A percentile compares a stretch with the other conserved stretches of the same genome.
Conservation (phyloP, 2,329 filamentous ascomycete genomes). For the Elsinoe australis region DNA sequence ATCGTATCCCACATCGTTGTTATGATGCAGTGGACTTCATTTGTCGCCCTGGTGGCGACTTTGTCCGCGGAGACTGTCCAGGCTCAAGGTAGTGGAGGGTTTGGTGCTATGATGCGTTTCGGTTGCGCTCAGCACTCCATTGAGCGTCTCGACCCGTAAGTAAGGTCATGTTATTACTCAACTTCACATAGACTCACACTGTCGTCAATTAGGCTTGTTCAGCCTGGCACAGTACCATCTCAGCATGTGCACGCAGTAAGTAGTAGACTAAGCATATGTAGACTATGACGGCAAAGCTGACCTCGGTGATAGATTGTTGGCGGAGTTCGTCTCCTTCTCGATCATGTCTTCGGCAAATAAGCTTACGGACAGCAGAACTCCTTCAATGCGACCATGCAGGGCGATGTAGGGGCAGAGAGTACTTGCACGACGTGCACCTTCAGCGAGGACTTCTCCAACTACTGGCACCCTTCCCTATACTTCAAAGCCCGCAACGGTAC, state of each 20-base stretch:
- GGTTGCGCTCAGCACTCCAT: constrained; percentile 13
- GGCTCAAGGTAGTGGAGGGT: constrained; percentile 6
- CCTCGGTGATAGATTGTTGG: background rate
- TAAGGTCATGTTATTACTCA: background rate
- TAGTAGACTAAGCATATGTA: background rate
- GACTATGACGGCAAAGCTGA: background rate
- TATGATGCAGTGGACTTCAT: background rate
- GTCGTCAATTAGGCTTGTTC: constrained; percentile 27
- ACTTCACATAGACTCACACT: background rate
- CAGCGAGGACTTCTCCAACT: constrained; percentile 62
- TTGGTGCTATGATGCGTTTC: constrained; percentile 13
- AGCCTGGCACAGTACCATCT: constrained; percentile 32
- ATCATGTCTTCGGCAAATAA: background rate
- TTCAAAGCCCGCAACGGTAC: constrained; percentile 56
- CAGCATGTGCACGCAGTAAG: constrained; percentile 35
- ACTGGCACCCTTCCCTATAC: constrained; percentile 68
- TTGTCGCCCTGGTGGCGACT: background rate
- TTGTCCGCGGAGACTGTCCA: background rate
- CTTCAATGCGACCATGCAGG: constrained; percentile 41
- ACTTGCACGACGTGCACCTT: constrained; percentile 64
- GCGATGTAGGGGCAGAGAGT: constrained; percentile 21
- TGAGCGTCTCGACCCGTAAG: constrained; percentile 17
- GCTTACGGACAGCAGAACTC: constrained; percentile 30
- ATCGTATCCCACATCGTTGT: too few species aligned
- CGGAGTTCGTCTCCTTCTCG: background rate